phyloP scores from a whole-genome alignment of 1,139 yeast genomes.

The Lipomyces yarrowii region DNA sequence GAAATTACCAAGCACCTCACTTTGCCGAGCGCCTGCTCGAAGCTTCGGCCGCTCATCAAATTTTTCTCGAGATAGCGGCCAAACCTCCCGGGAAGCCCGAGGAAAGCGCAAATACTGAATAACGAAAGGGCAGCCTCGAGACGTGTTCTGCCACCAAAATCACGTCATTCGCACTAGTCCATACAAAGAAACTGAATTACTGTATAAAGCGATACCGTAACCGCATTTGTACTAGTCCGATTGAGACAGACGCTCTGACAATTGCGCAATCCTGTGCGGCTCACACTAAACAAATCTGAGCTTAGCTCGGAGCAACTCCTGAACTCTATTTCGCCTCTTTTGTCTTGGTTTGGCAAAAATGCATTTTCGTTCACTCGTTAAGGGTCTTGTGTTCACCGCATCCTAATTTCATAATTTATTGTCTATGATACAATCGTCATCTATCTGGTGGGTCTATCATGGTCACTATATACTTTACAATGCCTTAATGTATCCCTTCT shows the following conservation, averaged over 20 bases:
- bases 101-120: too few relatives aligned
- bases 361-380: background rate
- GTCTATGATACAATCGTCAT: background rate
- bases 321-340: background rate
- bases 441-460: background rate
- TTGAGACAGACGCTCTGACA: background rate
- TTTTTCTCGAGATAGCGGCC: background rate
- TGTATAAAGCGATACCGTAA: background rate
- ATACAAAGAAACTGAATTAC: background rate
- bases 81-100: background rate
- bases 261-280: constrained; percentile 19
- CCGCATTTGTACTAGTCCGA: background rate
- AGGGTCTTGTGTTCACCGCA: too few relatives aligned
- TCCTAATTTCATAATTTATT: too few relatives aligned
- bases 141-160: constrained; percentile 6
- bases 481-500: constrained; percentile 41
- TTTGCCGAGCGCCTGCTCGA: background rate
- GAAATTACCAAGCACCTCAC: background rate
- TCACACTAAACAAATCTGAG: background rate
- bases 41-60: background rate
- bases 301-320: background rate
- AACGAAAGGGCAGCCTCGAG: background rate
- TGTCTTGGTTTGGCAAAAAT: background rate
- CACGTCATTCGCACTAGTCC: constrained; percentile 1
- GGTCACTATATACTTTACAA: background rate